These are phyloP conservation scores for Solanum ahanhuiri DNA, from an alignment of 257 asterid species.

Conservation along the genomic window DNA sequence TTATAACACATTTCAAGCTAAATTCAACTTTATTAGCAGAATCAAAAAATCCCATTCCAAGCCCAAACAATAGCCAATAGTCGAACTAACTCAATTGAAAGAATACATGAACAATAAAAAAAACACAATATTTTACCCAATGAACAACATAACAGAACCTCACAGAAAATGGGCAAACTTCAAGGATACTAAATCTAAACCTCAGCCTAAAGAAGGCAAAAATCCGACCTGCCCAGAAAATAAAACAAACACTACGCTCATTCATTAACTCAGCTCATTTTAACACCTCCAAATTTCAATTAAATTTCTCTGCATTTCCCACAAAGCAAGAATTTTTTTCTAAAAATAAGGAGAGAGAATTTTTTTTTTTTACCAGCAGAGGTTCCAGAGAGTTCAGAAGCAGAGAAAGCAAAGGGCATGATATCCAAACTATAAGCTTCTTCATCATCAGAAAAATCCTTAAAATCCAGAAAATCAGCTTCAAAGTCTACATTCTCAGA, in stretches of 20 bases:
- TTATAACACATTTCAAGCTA: neutral
- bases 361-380: neutral
- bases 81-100: neutral
- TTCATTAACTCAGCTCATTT: neutral
- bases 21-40: neutral
- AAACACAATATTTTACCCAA: neutral
- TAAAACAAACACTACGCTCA: neutral
- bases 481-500: slow-evolving; percentile 54
- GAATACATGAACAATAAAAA: neutral
- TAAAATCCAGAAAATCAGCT: slow-evolving; percentile 77
- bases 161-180: neutral
- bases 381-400: neutral
- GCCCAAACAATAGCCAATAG: neutral
- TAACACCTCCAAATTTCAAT: neutral
- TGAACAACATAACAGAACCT: neutral
- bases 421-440: slow-evolving; percentile 12
- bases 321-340: neutral
- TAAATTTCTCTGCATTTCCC: neutral
- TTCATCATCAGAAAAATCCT: slow-evolving; percentile 34
- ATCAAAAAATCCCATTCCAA: neutral
- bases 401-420: slow-evolving; percentile 20
- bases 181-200: too few species aligned
- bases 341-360: rapidly evolving
- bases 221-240: neutral
- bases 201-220: too few species aligned